Evolutionary conservation across 1,284 basidiomycete genomes (phyloP).

Genomic region (Golubevia pallescens): DNA sequence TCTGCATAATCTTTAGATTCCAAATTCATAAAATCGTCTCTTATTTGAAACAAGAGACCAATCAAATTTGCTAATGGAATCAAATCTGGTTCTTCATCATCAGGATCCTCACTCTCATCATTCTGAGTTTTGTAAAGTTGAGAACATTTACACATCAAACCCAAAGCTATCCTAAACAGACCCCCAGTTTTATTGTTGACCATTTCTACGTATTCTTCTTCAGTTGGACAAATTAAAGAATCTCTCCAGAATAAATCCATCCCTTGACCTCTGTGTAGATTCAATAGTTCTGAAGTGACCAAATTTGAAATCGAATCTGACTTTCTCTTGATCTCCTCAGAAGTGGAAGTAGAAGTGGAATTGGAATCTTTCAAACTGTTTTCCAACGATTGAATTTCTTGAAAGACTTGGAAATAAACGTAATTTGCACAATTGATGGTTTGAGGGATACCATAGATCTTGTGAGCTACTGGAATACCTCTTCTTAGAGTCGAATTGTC

Average conservation of each 20-base stretch:
- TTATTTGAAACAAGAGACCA: slow-evolving; percentile 91
- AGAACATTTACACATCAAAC: slow-evolving; percentile 34
- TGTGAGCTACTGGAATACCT: slow-evolving; percentile 57
- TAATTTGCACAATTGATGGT: slow-evolving; percentile 64
- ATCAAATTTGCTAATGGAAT: slow-evolving; percentile 92
- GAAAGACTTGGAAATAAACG: slow-evolving; percentile 59
- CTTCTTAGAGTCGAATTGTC: slow-evolving; percentile 54
- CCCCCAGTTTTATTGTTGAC: slow-evolving; percentile 75
- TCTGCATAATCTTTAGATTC: slow-evolving; percentile 82
- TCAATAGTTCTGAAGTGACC: slow-evolving; percentile 74
- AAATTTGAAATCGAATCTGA: not conserved
- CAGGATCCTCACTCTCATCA: no score
- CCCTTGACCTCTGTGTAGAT: slow-evolving; percentile 92
- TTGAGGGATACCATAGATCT: slow-evolving; percentile 59
- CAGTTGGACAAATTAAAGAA: slow-evolving; percentile 85
- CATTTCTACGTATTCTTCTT: slow-evolving; percentile 94
- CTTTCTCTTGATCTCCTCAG: slow-evolving; percentile 9
- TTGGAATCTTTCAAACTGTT: slow-evolving; percentile 1
- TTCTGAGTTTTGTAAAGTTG: no score
- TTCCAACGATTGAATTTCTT: slow-evolving; percentile 19
- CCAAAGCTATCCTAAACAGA: slow-evolving; percentile 56
- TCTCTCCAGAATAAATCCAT: slow-evolving; percentile 95
- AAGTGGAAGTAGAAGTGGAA: slow-evolving; percentile 2
- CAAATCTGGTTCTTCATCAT: no score
- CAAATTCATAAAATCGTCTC: slow-evolving; percentile 97